These are phyloP conservation scores for Plasmodium adleri DNA, from an alignment of 169 alveolate genomes.

Conservation along the genomic window DNA sequence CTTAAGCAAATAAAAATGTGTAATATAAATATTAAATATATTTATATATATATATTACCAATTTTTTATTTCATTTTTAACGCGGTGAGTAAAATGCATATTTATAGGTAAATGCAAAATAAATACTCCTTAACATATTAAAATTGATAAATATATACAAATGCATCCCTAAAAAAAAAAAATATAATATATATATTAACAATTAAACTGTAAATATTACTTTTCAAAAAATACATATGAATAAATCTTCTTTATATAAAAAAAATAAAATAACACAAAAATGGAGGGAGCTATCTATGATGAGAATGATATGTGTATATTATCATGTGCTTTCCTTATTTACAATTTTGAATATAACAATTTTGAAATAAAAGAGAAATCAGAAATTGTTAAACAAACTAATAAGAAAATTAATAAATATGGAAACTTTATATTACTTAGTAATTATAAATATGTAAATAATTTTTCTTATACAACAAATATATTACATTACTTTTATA, in stretches of 20 bases:
- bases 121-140: no score
- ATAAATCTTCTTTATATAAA: not conserved
- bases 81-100: no score
- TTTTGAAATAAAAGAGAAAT: conserved; percentile 16
- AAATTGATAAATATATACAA: no score
- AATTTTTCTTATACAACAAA: conserved; percentile 68
- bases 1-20: no score
- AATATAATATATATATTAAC: no score
- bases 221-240: not conserved
- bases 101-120: no score
- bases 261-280: not conserved
- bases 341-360: conserved; percentile 31
- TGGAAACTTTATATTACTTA: conserved; percentile 8
- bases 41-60: no score
- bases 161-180: no score
- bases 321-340: conserved; percentile 52
- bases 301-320: conserved; percentile 30
- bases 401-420: conserved; percentile 53
- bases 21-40: no score
- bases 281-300: no score
- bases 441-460: conserved; percentile 68
- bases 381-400: conserved; percentile 25
- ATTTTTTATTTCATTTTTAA: no score
- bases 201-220: no score
- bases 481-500: conserved; percentile 57